Percentiles rank a stretch among this genome's conserved stretches.
phyloP scores from a whole-genome alignment of 1,139 yeast species.

The Nakaseomyces uthaithaninus region DNA sequence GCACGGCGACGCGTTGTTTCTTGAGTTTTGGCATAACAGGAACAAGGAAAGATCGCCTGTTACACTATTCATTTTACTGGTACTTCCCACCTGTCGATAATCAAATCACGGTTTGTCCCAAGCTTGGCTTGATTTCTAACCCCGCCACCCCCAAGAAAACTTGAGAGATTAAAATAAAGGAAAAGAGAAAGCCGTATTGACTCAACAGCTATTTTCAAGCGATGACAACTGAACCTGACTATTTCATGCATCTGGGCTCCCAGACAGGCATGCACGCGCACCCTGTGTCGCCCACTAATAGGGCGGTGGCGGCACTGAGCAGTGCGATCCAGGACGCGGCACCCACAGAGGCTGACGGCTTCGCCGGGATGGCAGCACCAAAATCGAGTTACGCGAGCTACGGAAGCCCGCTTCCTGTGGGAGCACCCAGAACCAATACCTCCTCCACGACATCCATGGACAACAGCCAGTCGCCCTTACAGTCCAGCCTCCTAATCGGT shows the following conservation, averaged over 20 bases:
- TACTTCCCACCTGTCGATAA: too few species aligned
- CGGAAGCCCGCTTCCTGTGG: background rate
- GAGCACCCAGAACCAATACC: background rate
- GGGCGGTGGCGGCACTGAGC: background rate
- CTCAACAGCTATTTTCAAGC: too few species aligned
- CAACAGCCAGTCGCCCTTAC: background rate
- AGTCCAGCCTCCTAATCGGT: background rate
- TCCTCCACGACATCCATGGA: background rate
- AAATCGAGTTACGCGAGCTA: background rate
- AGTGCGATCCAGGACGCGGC: background rate
- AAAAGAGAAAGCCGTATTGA: background rate
- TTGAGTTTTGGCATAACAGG: too few species aligned
- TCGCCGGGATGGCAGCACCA: background rate
- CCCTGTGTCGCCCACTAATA: constrained; percentile 1
- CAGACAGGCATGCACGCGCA: background rate
- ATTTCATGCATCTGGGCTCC: background rate
- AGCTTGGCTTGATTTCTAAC: too few species aligned
- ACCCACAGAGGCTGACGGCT: background rate
- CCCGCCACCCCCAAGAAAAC: too few species aligned
- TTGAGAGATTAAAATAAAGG: too few species aligned
- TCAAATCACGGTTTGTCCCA: too few species aligned
- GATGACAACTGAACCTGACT: background rate
- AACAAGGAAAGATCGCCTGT: too few species aligned
- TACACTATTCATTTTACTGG: too few species aligned
- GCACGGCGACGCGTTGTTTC: too few species aligned